These are phyloP conservation scores for Paradendryphiella salina DNA, from an alignment of 2,329 filamentous ascomycete genomes.

Conservation along the genomic window DNA sequence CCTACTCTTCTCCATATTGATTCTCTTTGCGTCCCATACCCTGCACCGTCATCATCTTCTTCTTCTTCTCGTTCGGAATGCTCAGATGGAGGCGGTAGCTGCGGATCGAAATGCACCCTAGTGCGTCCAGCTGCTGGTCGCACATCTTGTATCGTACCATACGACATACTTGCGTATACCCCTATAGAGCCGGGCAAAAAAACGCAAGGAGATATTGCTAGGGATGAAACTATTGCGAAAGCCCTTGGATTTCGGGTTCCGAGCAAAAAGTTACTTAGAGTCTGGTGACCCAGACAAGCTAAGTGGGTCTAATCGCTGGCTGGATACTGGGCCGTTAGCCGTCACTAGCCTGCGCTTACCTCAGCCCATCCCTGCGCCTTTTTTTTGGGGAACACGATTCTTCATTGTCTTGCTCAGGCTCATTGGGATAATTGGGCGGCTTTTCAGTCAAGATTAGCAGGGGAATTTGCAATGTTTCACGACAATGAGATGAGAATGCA, in stretches of 20 bases:
- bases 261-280: too few species aligned
- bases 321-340: too few species aligned
- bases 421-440: too few species aligned
- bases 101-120: background rate
- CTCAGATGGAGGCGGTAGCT: background rate
- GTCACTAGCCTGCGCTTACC: too few species aligned
- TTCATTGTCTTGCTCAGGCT: too few species aligned
- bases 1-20: conserved; percentile 1
- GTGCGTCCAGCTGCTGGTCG: background rate
- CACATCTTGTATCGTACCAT: background rate
- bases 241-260: too few species aligned
- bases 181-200: background rate
- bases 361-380: too few species aligned
- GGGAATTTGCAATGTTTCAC: background rate
- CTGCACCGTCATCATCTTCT: background rate
- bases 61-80: background rate
- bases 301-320: too few species aligned
- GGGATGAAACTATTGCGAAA: too few species aligned
- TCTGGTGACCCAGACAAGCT: too few species aligned
- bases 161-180: background rate
- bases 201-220: background rate
- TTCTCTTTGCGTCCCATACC: background rate
- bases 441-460: too few species aligned
- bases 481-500: background rate
- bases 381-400: too few species aligned